Evolutionary conservation across 2,329 filamentous ascomycete species (phyloP).

Genomic region (Botrytis cinerea): DNA sequence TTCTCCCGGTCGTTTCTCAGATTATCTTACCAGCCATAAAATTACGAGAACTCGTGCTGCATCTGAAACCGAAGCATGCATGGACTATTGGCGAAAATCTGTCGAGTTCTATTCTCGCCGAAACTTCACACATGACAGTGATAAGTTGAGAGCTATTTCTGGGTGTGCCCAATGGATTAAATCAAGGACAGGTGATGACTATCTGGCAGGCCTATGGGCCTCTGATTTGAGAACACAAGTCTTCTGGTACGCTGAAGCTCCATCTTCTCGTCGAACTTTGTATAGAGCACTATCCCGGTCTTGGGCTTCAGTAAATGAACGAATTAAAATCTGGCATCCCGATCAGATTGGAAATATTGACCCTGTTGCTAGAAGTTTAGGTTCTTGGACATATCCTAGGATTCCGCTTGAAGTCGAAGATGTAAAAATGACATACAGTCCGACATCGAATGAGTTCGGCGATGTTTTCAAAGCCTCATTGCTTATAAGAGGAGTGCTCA

Average conservation of each 20-base stretch:
- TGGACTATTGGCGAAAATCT: background rate
- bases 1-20: background rate
- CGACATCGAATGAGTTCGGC: too few relatives aligned
- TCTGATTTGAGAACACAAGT: background rate
- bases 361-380: background rate
- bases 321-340: background rate
- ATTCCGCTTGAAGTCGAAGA: background rate
- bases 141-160: background rate
- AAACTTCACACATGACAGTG: background rate
- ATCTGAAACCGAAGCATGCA: background rate
- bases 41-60: background rate
- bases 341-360: background rate
- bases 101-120: background rate
- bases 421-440: background rate
- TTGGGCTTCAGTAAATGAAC: background rate
- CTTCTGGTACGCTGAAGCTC: background rate
- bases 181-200: background rate
- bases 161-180: slow-evolving; percentile 14
- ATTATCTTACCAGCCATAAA: background rate
- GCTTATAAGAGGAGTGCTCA: too few relatives aligned
- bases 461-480: too few relatives aligned
- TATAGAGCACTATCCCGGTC: background rate
- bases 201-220: background rate
- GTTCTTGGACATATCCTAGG: too few relatives aligned
- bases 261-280: background rate